Evolutionary conservation across 768 basidiomycete species (phyloP).

Genomic region (Boletales sp.): DNA sequence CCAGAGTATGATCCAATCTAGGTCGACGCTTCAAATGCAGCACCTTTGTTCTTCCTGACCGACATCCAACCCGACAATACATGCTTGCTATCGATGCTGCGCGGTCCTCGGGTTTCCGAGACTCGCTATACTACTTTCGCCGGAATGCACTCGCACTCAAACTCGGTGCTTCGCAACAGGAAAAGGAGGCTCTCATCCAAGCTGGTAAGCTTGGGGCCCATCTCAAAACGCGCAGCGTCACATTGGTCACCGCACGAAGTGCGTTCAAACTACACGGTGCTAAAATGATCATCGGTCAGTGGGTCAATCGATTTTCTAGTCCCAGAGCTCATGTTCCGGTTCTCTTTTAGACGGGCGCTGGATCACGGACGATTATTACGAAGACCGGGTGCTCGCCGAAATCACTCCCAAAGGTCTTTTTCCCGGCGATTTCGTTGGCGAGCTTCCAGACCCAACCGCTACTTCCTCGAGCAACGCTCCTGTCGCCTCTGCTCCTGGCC

Average conservation of each 20-base stretch:
- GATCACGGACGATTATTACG: constrained; percentile 96
- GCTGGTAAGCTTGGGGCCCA: constrained; percentile 86
- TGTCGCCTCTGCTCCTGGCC: constrained; percentile 26
- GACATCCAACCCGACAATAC: constrained; percentile 82
- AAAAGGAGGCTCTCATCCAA: constrained; percentile 90
- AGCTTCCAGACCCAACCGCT: constrained; percentile 73
- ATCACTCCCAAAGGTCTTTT: constrained; percentile 79
- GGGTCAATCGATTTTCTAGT: not conserved
- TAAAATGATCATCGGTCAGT: constrained; percentile 81
- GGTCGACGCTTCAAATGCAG: constrained; percentile 85
- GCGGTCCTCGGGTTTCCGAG: constrained; percentile 90
- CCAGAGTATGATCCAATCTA: constrained; percentile 25
- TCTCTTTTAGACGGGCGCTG: constrained; percentile 72
- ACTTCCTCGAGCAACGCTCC: constrained; percentile 42
- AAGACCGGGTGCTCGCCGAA: constrained; percentile 74
- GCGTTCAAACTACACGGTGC: constrained; percentile 93
- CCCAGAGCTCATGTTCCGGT: not conserved
- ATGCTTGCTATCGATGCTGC: constrained; percentile 98
- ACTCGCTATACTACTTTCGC: constrained; percentile 97
- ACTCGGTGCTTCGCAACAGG: constrained; percentile 80
- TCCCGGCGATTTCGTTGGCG: constrained; percentile 78
- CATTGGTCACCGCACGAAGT: constrained; percentile 88
- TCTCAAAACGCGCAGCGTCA: constrained; percentile 87
- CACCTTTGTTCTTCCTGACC: constrained; percentile 82
- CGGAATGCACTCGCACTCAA: constrained; percentile 89